A percentile compares a stretch with the other conserved stretches of the same genome.
Conservation (phyloP, 83 land plant species). For the Isoetes engelmannii region DNA sequence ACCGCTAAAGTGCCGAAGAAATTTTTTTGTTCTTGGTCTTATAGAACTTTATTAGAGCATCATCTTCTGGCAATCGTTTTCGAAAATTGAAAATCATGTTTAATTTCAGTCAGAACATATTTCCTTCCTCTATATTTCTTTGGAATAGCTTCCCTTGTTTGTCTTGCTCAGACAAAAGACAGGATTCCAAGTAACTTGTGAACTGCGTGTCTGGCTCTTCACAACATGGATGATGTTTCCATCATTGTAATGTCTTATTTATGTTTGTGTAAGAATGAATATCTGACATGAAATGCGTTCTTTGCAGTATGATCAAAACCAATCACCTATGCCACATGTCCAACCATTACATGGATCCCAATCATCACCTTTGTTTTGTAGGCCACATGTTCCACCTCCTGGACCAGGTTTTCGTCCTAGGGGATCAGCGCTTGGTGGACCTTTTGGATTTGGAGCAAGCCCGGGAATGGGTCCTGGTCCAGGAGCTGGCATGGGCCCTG, state of each 20-base stretch:
- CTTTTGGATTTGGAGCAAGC: conserved; percentile 42
- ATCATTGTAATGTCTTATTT: neutral
- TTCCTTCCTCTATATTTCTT: too few species aligned
- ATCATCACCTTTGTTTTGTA: conserved; percentile 28
- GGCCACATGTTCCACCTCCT: conserved; percentile 35
- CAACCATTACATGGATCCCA: conserved; percentile 42
- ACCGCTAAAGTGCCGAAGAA: neutral
- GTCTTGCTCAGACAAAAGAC: neutral
- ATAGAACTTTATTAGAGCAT: neutral
- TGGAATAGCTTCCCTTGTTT: neutral
- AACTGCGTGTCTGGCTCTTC: conserved; percentile 1
- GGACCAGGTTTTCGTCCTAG: conserved; percentile 54
- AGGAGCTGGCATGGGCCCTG: conserved; percentile 45
- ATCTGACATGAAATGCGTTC: neutral
- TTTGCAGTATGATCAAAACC: conserved; percentile 23
- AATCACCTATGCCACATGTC: conserved; percentile 30
- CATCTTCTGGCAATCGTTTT: too few species aligned
- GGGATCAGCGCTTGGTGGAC: conserved; percentile 40
- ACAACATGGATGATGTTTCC: too few species aligned
- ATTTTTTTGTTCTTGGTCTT: conserved; percentile 5
- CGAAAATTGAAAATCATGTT: too few species aligned
- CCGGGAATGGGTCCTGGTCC: conserved; percentile 37
- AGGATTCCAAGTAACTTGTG: neutral
- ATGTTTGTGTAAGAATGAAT: neutral
- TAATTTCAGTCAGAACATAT: too few species aligned